Base-by-base conservation (phyloP, 1,284 basidiomycete species). In the Sphaerobolus stellatus region DNA sequence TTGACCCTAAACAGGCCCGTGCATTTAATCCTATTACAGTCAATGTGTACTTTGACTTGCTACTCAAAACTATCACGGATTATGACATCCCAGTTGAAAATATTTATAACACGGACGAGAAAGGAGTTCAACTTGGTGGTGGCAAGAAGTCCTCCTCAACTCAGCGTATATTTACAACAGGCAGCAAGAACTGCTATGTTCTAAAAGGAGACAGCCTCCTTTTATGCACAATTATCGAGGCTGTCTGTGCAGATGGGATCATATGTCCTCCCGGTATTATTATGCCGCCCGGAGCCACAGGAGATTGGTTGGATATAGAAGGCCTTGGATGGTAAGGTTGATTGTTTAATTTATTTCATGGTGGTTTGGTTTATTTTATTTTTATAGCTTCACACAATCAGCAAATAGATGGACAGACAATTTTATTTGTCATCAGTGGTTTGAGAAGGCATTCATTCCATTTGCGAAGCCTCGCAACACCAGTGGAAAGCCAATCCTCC, bases 371-470 rank as follows among this genome's bases (percentile, higher is more conserved):
- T n/a, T n/a, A n/a, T n/a, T n/a, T n/a, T n/a, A n/a, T n/a, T n/a
- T n/a, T n/a, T n/a, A 30, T 29, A 60, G 56, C 49, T 34, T 68
- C 40, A 59, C 58, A 6, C 56, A 60, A 4, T 72, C 72, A 1
- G 57, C 62, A 22, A 75, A 71, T 59, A 71, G 75, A 1, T 77
- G 74, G 75, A 77, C 73, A 4, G 63, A 70, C 57, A 61, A 75
- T 45, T 55, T 63, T n/a, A 57, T 72, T 3, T 62, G 70, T 14
- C n/a, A 47, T 3, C 33, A 69, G 25, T 77, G 73, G 72, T 69
- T 73, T 24, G 27, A 64, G 46, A 58, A 67, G 30, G 41, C 48
- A 1, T 76, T 76, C 52, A 63, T 71, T 33, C 72, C 71, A 25
- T 56, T 64, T 36, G 62, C 62, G 16, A 60, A 34, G n/a, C 62